A percentile compares a stretch with the other conserved stretches of the same genome.
phyloP scores from a whole-genome alignment of 768 basidiomycete species.

The Mycena capillaripes region DNA sequence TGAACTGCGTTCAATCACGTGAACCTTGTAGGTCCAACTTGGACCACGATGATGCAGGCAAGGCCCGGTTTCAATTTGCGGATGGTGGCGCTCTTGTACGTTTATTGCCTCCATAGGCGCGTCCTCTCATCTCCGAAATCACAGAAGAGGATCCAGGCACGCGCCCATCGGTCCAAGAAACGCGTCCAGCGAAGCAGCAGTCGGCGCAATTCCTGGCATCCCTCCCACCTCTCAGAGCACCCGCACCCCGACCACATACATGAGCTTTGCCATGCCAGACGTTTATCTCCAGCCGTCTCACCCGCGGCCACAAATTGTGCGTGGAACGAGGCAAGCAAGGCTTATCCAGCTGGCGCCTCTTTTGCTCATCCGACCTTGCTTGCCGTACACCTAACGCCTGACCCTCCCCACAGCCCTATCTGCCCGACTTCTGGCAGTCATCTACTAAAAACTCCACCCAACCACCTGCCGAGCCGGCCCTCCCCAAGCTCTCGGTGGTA shows the following conservation, averaged over 20 bases:
- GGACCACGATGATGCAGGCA: slow-evolving; percentile 14
- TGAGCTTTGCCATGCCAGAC: slow-evolving; percentile 72
- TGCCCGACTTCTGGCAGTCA: slow-evolving; percentile 63
- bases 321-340: slow-evolving; percentile 43
- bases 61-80: not conserved
- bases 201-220: slow-evolving; percentile 56
- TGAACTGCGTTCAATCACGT: not conserved
- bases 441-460: slow-evolving; percentile 35
- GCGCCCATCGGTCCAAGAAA: slow-evolving; percentile 37
- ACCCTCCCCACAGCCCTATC: slow-evolving; percentile 58
- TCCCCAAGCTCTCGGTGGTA: slow-evolving; percentile 62
- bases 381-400: slow-evolving; percentile 51
- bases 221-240: slow-evolving; percentile 52
- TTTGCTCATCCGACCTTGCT: slow-evolving; percentile 58
- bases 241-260: slow-evolving; percentile 47
- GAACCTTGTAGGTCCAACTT: not conserved
- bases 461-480: slow-evolving; percentile 39
- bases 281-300: slow-evolving; percentile 58
- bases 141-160: slow-evolving; percentile 18
- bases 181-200: slow-evolving; percentile 42
- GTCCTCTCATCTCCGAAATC: slow-evolving; percentile 39
- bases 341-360: slow-evolving; percentile 4
- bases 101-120: slow-evolving; percentile 2
- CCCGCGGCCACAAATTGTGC: slow-evolving; percentile 70
- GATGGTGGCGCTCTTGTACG: slow-evolving; percentile 4